Conservation (phyloP, 345 rosid genomes). For the Sisymbrium altissimum region DNA sequence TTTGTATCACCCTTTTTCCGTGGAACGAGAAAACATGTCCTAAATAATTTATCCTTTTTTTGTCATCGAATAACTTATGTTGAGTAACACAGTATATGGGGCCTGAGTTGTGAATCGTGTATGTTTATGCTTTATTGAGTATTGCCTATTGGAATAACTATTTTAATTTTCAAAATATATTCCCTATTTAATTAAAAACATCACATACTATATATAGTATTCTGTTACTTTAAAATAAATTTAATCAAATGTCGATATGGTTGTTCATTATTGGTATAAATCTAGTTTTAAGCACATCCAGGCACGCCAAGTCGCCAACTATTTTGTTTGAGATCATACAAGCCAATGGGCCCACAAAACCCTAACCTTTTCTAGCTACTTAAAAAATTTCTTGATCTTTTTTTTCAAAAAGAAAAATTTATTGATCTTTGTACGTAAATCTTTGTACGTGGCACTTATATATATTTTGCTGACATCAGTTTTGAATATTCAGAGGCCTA, state of each 20-base stretch:
- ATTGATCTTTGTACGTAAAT: too few relatives aligned
- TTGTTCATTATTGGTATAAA: constrained; percentile 33
- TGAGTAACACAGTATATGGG: not conserved
- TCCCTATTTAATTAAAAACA: not conserved
- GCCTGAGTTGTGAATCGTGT: not conserved
- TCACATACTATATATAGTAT: not conserved
- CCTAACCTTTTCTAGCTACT: constrained; percentile 25
- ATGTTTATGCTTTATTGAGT: too few relatives aligned
- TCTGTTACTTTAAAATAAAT: not conserved
- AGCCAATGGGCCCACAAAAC: constrained; percentile 25
- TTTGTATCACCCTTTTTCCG: not conserved
- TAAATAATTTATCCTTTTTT: not conserved
- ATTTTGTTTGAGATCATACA: constrained; percentile 10
- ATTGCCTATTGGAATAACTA: not conserved
- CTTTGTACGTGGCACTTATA: constrained; percentile 16
- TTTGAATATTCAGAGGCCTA: not conserved
- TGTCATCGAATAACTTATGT: not conserved
- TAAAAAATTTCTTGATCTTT: not conserved
- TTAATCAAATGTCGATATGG: constrained; percentile 19
- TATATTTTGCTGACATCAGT: constrained; percentile 1
- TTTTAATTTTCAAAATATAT: not conserved
- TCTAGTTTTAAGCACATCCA: constrained; percentile 22
- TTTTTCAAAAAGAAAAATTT: too few relatives aligned
- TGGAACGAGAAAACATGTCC: not conserved
- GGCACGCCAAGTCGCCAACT: constrained; percentile 38